Conservation (phyloP, 169 alveolate species). For the Eimeria sp. region DNA sequence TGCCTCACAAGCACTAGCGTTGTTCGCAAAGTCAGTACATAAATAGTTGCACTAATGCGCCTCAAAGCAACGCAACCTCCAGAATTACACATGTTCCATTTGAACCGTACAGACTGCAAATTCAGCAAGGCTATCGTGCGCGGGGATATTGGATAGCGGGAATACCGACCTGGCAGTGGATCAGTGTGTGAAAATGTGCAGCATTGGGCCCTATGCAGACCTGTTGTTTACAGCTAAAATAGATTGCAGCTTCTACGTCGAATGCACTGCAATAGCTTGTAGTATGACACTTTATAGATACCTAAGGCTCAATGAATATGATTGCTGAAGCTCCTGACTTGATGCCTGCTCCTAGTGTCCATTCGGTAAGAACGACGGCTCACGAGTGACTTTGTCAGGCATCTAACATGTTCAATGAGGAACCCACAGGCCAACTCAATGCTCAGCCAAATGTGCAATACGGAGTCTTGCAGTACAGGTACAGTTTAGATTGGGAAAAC, state of each 20-base stretch:
- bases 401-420: not conserved
- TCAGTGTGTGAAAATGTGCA: not conserved
- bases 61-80: not conserved
- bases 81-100: not conserved
- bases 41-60: not conserved
- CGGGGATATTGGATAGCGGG: not conserved
- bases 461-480: not conserved
- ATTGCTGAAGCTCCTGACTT: not conserved
- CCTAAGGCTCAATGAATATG: not conserved
- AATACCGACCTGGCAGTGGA: not conserved
- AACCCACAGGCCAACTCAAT: not conserved
- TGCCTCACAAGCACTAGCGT: not conserved
- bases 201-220: not conserved
- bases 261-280: not conserved
- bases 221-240: not conserved
- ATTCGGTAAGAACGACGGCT: not conserved
- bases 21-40: not conserved
- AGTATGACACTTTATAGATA: not conserved
- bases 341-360: not conserved
- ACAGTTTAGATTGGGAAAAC: not conserved
- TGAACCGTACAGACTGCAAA: slow-evolving; percentile 10
- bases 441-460: not conserved
- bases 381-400: not conserved
- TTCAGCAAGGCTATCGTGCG: not conserved
- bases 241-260: not conserved